These are phyloP conservation scores for Kwoniella bestiolae DNA, from an alignment of 768 basidiomycete genomes.

Conservation along the genomic window DNA sequence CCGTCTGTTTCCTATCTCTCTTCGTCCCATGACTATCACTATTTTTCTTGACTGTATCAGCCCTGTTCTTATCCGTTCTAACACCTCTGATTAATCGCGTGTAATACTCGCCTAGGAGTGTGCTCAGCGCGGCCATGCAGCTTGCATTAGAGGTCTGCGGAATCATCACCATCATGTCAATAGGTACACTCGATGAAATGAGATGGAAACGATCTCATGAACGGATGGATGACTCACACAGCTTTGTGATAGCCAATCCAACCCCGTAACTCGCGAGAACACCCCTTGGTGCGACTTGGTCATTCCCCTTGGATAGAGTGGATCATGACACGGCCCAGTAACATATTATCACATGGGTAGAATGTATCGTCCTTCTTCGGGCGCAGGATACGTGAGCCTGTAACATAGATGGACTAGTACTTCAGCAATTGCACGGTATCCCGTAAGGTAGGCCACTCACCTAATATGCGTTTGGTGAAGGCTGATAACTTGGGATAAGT, in stretches of 20 bases:
- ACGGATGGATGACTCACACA: not conserved
- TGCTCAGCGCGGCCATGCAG: not conserved
- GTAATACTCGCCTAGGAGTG: not conserved
- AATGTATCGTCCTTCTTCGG: not conserved
- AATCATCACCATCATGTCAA: not conserved
- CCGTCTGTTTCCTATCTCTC: not conserved
- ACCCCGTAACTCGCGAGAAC: not conserved
- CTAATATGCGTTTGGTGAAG: not conserved
- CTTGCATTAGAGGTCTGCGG: not conserved
- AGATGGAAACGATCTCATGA: not conserved
- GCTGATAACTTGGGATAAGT: not conserved
- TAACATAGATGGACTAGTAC: not conserved
- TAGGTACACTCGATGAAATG: not conserved
- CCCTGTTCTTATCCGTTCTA: not conserved
- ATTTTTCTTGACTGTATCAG: not conserved
- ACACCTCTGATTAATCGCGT: not conserved
- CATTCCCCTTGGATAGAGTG: not conserved
- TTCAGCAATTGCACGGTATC: not conserved
- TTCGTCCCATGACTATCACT: not conserved
- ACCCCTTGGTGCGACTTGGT: not conserved
- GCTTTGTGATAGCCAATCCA: not conserved
- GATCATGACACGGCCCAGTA: not conserved
- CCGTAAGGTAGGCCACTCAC: not conserved
- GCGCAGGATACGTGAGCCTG: not conserved
- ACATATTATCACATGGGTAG: not conserved